A percentile compares a stretch with the other conserved stretches of the same genome.
Evolutionary conservation across 2,329 filamentous ascomycete genomes (phyloP).

Genomic region (Phyllosticta citribraziliensis): DNA sequence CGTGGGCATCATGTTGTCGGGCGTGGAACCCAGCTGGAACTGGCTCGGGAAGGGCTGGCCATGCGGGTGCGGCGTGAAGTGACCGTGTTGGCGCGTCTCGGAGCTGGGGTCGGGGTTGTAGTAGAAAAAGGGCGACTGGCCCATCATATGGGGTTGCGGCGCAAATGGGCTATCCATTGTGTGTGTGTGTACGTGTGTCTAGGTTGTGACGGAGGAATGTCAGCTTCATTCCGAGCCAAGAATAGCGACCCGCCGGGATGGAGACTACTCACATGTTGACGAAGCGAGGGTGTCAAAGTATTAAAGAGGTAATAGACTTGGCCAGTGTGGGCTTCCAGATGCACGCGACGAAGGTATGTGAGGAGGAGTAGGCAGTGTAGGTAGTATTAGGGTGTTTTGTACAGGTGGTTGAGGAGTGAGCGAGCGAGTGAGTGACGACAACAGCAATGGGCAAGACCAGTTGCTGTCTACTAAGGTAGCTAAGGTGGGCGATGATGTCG

Average conservation of each 20-base stretch:
- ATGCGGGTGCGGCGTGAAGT: slow-evolving; percentile 59
- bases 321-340: background rate
- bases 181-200: slow-evolving; percentile 16
- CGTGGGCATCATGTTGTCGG: slow-evolving; percentile 33
- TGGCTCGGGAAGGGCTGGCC: slow-evolving; percentile 32
- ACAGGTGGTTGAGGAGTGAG: slow-evolving; percentile 3
- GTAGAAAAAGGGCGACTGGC: slow-evolving; percentile 74
- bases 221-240: slow-evolving; percentile 15
- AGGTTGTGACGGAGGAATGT: slow-evolving; percentile 15
- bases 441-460: slow-evolving; percentile 26
- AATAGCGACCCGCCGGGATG: background rate
- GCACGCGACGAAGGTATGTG: slow-evolving; percentile 1
- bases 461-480: slow-evolving; percentile 28
- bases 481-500: background rate
- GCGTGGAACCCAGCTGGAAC: slow-evolving; percentile 26
- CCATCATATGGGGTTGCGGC: slow-evolving; percentile 47
- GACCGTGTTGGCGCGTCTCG: slow-evolving; percentile 61
- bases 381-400: background rate
- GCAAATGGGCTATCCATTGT: slow-evolving; percentile 58
- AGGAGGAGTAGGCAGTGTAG: background rate
- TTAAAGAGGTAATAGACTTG: slow-evolving; percentile 1
- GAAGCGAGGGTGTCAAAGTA: slow-evolving; percentile 2
- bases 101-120: slow-evolving; percentile 68
- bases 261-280: background rate
- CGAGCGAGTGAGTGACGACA: slow-evolving; percentile 33